Percentiles rank a stretch among this genome's conserved stretches.
These are phyloP conservation scores for Hortiboletus rubellus DNA, from an alignment of 1,284 basidiomycete genomes.

Conservation along the genomic window DNA sequence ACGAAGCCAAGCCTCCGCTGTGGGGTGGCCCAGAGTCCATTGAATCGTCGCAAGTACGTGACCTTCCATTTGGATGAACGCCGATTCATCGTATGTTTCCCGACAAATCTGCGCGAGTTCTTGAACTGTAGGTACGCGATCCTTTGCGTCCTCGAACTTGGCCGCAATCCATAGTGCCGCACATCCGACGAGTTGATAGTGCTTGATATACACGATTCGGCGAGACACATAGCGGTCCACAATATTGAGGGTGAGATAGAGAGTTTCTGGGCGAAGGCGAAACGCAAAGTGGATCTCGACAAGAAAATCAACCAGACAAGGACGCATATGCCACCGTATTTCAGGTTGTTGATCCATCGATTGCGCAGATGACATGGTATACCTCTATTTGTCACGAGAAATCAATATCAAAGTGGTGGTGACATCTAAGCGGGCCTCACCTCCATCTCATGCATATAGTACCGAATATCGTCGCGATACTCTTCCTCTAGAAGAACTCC, in stretches of 20 bases:
- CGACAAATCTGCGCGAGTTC: slow-evolving; percentile 95
- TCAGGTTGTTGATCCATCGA: slow-evolving; percentile 99
- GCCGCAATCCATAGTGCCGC: slow-evolving; percentile 98
- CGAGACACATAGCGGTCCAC: slow-evolving; percentile 99
- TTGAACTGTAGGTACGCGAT: slow-evolving; percentile 92
- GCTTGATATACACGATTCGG: slow-evolving; percentile 97
- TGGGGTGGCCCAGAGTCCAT: slow-evolving; percentile 97
- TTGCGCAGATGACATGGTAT: slow-evolving; percentile 85
- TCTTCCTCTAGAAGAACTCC: slow-evolving; percentile 85
- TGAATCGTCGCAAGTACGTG: slow-evolving; percentile 96
- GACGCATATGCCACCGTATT: slow-evolving; percentile 98
- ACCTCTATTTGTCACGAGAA: slow-evolving; percentile 50
- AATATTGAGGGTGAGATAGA: slow-evolving; percentile 98
- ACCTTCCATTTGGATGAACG: slow-evolving; percentile 97
- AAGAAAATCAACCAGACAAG: slow-evolving; percentile 97
- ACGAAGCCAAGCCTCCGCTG: slow-evolving; percentile 96
- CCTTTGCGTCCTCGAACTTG: slow-evolving; percentile 99
- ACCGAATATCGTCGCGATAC: slow-evolving; percentile 89
- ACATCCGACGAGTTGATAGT: slow-evolving; percentile 99
- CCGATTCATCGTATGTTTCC: slow-evolving; percentile 93
- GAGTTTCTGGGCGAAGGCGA: slow-evolving; percentile 94
- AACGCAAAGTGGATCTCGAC: slow-evolving; percentile 98
- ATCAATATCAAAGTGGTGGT: slow-evolving; percentile 12
- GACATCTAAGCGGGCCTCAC: slow-evolving; percentile 50
- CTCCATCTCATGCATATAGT: slow-evolving; percentile 98